Percentiles rank a stretch among this genome's conserved stretches.
Evolutionary conservation across 495 filamentous ascomycete genomes (phyloP).

Genomic region (Penicillium argentinense): DNA sequence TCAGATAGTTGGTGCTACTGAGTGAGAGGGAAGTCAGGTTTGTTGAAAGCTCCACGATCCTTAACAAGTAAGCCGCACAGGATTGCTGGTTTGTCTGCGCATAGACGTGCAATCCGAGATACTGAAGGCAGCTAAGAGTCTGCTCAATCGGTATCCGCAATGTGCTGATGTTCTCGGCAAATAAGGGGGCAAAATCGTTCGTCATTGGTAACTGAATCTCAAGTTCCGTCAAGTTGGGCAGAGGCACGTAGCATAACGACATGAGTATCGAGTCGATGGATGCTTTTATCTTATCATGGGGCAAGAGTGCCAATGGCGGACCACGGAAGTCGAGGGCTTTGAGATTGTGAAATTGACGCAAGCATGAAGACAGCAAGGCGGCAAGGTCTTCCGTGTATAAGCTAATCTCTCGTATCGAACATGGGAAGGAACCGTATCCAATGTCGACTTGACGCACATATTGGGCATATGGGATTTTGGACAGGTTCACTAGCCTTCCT

Average conservation of each 20-base stretch:
- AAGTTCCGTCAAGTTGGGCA: background rate
- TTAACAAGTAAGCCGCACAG: background rate
- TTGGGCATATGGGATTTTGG: too few species aligned
- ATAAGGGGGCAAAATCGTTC: background rate
- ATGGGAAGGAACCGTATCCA: too few species aligned
- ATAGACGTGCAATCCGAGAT: background rate
- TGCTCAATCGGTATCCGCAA: background rate
- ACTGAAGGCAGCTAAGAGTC: background rate
- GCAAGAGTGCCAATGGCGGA: too few species aligned
- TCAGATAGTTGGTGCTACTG: background rate
- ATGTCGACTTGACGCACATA: too few species aligned
- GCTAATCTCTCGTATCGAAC: too few species aligned
- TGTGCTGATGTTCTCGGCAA: background rate
- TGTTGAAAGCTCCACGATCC: background rate
- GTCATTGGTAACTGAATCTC: background rate
- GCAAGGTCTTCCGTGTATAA: too few species aligned
- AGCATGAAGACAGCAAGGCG: too few species aligned
- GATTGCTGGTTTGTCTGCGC: background rate
- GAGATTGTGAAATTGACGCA: too few species aligned
- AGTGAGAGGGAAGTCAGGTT: background rate
- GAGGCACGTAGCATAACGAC: background rate
- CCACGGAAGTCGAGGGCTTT: too few species aligned
- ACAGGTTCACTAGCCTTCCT: too few species aligned
- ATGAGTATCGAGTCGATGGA: background rate
- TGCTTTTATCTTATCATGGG: background rate